Conservation (phyloP, 2,329 filamentous ascomycete species). For the Xylaria sp. region DNA sequence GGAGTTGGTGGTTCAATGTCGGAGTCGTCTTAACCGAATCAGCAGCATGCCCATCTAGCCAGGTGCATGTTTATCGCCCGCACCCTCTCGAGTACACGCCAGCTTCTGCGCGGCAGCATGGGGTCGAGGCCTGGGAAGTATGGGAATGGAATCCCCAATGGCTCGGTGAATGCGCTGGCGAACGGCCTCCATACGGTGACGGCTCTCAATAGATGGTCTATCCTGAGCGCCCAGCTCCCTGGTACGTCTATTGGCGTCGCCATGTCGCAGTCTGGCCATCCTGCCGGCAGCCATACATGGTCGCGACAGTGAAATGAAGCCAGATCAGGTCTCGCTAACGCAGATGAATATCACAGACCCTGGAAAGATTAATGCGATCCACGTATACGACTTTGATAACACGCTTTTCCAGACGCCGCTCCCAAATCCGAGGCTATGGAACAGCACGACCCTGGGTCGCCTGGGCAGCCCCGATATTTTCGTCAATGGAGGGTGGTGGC, state of each 20-base stretch:
- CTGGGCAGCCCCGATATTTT: constrained; percentile 82
- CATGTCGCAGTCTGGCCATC: background rate
- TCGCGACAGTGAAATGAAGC: no score
- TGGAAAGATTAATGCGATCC: constrained; percentile 79
- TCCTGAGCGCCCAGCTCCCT: constrained; percentile 77
- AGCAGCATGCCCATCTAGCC: constrained; percentile 24
- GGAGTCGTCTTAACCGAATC: background rate
- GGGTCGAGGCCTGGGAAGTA: constrained; percentile 44
- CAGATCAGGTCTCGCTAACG: constrained; percentile 29
- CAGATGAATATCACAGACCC: constrained; percentile 57
- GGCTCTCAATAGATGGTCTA: constrained; percentile 85
- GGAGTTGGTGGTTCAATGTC: background rate
- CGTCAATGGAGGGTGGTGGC: constrained; percentile 94
- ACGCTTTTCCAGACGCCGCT: constrained; percentile 92
- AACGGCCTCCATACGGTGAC: constrained; percentile 68
- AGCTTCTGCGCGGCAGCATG: constrained; percentile 40
- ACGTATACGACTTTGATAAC: constrained; percentile 99
- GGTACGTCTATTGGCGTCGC: constrained; percentile 55
- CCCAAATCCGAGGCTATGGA: constrained; percentile 91
- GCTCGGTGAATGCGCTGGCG: constrained; percentile 37
- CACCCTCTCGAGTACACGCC: constrained; percentile 27
- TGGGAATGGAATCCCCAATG: constrained; percentile 38
- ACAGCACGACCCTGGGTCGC: constrained; percentile 77
- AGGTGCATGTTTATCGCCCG: constrained; percentile 32
- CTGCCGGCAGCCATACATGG: background rate